phyloP scores from a whole-genome alignment of 2,329 filamentous ascomycete genomes.

The Fusarium sterilihyphosum region DNA sequence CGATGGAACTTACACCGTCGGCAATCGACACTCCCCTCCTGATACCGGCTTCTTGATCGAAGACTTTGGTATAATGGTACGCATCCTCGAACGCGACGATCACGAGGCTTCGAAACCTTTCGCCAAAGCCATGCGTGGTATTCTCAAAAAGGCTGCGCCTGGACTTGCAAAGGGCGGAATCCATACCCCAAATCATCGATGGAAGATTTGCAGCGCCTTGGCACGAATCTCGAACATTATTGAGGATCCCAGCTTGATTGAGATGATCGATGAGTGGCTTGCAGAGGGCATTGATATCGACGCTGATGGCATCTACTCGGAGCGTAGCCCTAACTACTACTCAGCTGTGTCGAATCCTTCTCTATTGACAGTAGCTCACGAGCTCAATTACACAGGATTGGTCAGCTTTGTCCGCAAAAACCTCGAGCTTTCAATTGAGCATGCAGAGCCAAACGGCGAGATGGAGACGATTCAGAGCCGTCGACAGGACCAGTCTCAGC shows the following conservation, averaged over 20 bases:
- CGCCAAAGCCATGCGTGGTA: not conserved
- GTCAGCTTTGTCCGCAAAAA: constrained; percentile 10
- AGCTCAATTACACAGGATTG: not conserved
- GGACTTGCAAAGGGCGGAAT: constrained; percentile 12
- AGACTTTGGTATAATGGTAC: constrained; percentile 19
- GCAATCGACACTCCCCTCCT: constrained; percentile 14
- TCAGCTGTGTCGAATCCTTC: constrained; percentile 16
- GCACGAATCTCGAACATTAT: constrained; percentile 12
- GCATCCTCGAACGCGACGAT: constrained; percentile 7
- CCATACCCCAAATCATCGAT: constrained; percentile 12
- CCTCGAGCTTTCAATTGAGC: constrained; percentile 11
- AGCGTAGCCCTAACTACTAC: constrained; percentile 15
- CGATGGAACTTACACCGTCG: constrained; percentile 9
- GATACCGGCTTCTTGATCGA: constrained; percentile 20
- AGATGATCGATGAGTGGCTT: constrained; percentile 17
- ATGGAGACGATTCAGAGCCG: constrained; percentile 14
- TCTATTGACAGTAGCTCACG: not conserved
- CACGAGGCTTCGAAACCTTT: not conserved
- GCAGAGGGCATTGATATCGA: constrained; percentile 18
- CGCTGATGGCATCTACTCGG: constrained; percentile 13
- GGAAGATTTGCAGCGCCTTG: constrained; percentile 22
- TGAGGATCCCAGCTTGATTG: not conserved
- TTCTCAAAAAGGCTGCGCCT: constrained; percentile 4
- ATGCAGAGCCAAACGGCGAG: constrained; percentile 7
- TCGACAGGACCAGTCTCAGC: constrained; percentile 8